Evolutionary conservation across 2,329 filamentous ascomycete species (phyloP).

Genomic region (Laburnicola sp.): DNA sequence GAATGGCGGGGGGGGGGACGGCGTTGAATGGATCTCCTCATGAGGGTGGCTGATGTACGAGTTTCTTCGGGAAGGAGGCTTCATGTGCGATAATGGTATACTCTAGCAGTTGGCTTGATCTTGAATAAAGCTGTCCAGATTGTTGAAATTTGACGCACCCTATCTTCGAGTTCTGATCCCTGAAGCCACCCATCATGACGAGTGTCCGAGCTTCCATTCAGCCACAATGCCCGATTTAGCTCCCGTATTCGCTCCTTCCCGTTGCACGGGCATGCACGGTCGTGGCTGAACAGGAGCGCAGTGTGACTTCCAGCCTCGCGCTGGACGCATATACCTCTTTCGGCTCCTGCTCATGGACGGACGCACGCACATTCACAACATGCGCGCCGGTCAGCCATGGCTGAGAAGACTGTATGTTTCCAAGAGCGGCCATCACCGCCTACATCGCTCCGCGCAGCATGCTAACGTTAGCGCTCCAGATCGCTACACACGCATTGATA

Average conservation of each 20-base stretch:
- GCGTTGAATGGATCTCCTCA: too few relatives aligned
- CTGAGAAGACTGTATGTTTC: conserved; percentile 17
- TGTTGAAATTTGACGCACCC: too few relatives aligned
- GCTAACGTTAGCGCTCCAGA: conserved; percentile 9
- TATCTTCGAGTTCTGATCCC: too few relatives aligned
- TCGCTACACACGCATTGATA: conserved; percentile 9
- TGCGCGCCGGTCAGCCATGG: neutral
- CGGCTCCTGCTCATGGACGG: neutral
- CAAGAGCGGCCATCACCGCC: conserved; percentile 11
- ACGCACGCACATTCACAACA: neutral
- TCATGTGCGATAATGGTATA: too few relatives aligned
- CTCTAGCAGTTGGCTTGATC: too few relatives aligned
- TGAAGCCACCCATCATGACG: too few relatives aligned
- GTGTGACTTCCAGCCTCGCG: neutral
- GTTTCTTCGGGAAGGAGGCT: too few relatives aligned
- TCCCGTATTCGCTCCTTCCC: conserved; percentile 3
- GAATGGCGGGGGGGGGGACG: too few relatives aligned
- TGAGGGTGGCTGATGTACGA: too few relatives aligned
- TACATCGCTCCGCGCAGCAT: neutral
- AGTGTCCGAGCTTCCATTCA: too few relatives aligned
- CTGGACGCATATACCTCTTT: neutral
- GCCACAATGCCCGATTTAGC: conserved; percentile 4
- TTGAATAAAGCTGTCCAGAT: too few relatives aligned
- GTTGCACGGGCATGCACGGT: neutral
- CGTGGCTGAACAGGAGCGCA: neutral